Evolutionary conservation across 805 yeast species (phyloP).

Genomic region (Schizosaccharomyces octosporus): DNA sequence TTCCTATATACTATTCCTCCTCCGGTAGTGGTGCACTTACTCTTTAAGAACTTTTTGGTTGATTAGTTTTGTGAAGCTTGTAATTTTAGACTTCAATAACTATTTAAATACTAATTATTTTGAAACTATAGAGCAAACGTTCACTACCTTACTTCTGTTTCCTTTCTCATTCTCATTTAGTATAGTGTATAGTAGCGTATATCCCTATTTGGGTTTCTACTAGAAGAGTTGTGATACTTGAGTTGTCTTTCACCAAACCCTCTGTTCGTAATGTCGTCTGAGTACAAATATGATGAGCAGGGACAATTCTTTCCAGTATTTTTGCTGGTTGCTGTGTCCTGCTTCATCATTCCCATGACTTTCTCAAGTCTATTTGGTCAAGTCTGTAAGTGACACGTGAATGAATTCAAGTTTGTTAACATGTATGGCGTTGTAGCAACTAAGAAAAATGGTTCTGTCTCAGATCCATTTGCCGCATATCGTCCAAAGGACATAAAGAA

Average conservation of each 20-base stretch:
- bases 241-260: not conserved
- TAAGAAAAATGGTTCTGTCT: not conserved
- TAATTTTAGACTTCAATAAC: too few species aligned
- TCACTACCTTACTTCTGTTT: too few species aligned
- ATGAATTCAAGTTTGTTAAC: not conserved
- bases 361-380: not conserved
- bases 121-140: too few species aligned
- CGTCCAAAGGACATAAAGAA: not conserved
- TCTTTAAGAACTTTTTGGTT: too few species aligned
- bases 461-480: not conserved
- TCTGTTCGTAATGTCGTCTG: not conserved
- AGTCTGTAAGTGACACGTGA: not conserved
- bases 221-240: not conserved
- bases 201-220: too few species aligned
- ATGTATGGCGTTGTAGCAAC: not conserved
- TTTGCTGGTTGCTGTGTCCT: not conserved
- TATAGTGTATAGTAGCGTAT: too few species aligned
- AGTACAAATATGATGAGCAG: slow-evolving; percentile 1
- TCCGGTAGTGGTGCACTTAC: too few species aligned
- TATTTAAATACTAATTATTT: too few species aligned
- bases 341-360: not conserved
- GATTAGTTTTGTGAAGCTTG: too few species aligned
- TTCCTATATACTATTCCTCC: too few species aligned
- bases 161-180: too few species aligned
- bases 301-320: slow-evolving; percentile 1